Evolutionary conservation across 2,329 filamentous ascomycete species (phyloP), one percentile per base, ranked within the genome.

Genomic region (Talaromyces rugulosus): DNA sequence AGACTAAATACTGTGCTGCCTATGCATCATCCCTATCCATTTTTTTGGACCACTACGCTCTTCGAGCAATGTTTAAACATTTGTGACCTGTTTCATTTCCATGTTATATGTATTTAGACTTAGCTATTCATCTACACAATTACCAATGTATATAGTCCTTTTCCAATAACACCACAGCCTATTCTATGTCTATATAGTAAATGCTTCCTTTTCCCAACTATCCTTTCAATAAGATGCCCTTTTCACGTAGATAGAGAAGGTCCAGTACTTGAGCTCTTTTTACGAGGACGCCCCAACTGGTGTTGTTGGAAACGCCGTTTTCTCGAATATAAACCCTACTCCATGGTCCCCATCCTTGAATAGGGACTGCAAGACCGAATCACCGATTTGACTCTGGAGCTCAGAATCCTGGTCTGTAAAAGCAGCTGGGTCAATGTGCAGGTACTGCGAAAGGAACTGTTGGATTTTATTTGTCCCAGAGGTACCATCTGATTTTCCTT

Each of bases 401-500:
- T 62, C 34, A 27, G 28, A 18, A 16, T 50, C 55, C n/a, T 50
- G 27, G 5, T 59, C 34, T 1, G 14, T 31, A 53, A 63, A 56
- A 16, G 58, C 40, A 9, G 69, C 63, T 5, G 78, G 76, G 57
- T 80, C 74, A 30, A 81, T 74, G 60, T 81, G 78, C 12, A 70
- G 63, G 64, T 79, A 81, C 30, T 77, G 74, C 50, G 79, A 74
- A 27, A 81, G 70, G 44, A 75, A 79, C 51, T 76, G 72, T 51
- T 77, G 74, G 68, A 80, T 78, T 47, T 72, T 74, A 16, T 60
- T 40, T 60, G 64, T 58, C 52, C 68, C 58, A 12, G 53, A 47
- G 5, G 12, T 33, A 14, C 30, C 53, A 31, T 59, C 61, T 27
- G 62, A 40, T 40, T 62, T n/a, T 55, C 31, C 30, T 16, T 61